Percentiles rank a stretch among this genome's conserved stretches.
Conservation (phyloP, 768 basidiomycete species). For the Mycena galericulata region DNA sequence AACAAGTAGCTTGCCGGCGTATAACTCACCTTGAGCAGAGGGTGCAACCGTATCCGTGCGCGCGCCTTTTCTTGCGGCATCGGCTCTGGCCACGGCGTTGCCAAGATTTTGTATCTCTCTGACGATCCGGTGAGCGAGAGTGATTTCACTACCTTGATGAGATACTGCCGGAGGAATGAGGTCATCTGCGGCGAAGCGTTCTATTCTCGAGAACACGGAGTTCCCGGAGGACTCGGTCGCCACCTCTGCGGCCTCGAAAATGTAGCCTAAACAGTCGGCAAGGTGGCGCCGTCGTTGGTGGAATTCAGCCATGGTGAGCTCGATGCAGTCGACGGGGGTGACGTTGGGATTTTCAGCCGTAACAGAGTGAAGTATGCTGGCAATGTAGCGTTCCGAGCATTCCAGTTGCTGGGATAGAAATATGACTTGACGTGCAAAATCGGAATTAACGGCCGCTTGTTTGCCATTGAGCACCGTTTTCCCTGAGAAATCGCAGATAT, state of each 20-base stretch:
- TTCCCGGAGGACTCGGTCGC: conserved; percentile 57
- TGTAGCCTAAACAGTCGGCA: conserved; percentile 75
- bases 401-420: conserved; percentile 86
- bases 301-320: conserved; percentile 73
- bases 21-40: conserved; percentile 65
- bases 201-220: conserved; percentile 64
- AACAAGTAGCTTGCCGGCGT: neutral
- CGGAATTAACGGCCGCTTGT: conserved; percentile 78
- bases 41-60: conserved; percentile 69
- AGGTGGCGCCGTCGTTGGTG: conserved; percentile 78
- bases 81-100: conserved; percentile 62
- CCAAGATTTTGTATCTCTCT: conserved; percentile 73
- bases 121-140: conserved; percentile 68
- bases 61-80: conserved; percentile 72
- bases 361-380: conserved; percentile 73
- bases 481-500: conserved; percentile 55
- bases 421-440: conserved; percentile 81
- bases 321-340: conserved; percentile 66
- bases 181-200: conserved; percentile 66
- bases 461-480: conserved; percentile 73
- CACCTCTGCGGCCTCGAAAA: conserved; percentile 71
- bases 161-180: conserved; percentile 54
- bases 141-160: conserved; percentile 48
- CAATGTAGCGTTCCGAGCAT: conserved; percentile 85
- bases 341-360: conserved; percentile 76